Conservation (phyloP, 495 filamentous ascomycete genomes). For the Pseudomonodictys pantanalensis region DNA sequence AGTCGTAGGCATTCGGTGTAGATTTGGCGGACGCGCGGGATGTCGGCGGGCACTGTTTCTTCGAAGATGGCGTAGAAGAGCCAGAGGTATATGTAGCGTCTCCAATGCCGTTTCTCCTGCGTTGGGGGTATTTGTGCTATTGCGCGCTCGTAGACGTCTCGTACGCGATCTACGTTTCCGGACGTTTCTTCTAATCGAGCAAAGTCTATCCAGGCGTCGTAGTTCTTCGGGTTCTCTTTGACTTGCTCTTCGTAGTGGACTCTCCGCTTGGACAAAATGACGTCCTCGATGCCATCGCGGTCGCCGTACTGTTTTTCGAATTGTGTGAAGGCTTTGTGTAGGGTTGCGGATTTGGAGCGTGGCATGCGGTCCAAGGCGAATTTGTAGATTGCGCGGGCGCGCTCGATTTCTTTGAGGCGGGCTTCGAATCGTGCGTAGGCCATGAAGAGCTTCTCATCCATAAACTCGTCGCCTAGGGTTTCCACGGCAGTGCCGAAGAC, state of each 20-base stretch:
- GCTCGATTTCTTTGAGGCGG: conserved; percentile 91
- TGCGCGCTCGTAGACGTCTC: conserved; percentile 92
- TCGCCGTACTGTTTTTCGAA: conserved; percentile 99
- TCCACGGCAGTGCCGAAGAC: conserved; percentile 90
- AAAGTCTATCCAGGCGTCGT: conserved; percentile 96
- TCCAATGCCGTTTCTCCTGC: conserved; percentile 96
- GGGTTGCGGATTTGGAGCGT: conserved; percentile 73
- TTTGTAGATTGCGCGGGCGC: conserved; percentile 94
- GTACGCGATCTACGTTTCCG: conserved; percentile 73
- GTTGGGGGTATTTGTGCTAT: conserved; percentile 95
- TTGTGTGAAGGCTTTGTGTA: conserved; percentile 91
- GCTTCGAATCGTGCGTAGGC: conserved; percentile 90
- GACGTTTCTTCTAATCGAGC: conserved; percentile 83
- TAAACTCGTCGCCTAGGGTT: conserved; percentile 88
- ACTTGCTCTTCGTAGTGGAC: conserved; percentile 93
- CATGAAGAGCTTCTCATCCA: conserved; percentile 93
- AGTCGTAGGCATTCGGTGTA: conserved; percentile 84
- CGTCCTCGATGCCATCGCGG: conserved; percentile 89
- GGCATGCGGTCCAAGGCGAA: conserved; percentile 90
- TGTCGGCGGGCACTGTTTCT: conserved; percentile 77
- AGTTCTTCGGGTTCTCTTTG: conserved; percentile 89
- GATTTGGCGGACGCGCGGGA: conserved; percentile 79
- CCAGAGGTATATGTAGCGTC: conserved; percentile 96
- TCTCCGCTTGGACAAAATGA: conserved; percentile 87
- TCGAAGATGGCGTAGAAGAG: conserved; percentile 96